Percentiles rank a stretch among this genome's conserved stretches.
phyloP scores from a whole-genome alignment of 2,329 filamentous ascomycete species.

The Diaporthe caulivora region DNA sequence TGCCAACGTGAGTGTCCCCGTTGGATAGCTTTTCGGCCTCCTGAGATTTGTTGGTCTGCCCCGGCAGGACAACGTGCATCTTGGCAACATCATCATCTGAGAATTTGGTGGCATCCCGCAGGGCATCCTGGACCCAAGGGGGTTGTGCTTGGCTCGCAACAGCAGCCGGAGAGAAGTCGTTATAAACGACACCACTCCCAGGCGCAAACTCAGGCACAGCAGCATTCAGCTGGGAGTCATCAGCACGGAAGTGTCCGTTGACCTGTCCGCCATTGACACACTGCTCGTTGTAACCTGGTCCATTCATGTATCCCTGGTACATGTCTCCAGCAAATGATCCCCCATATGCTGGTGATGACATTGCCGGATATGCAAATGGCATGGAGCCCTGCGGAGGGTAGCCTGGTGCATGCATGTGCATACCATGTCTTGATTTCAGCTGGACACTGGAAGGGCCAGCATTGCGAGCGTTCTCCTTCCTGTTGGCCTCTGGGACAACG shows the following conservation, averaged over 20 bases:
- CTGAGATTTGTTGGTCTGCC: constrained; percentile 14
- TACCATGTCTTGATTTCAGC: constrained; percentile 45
- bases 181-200: constrained; percentile 22
- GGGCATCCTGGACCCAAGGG: constrained; percentile 20
- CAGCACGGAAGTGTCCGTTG: constrained; percentile 55
- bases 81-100: constrained; percentile 49
- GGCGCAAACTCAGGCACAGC: constrained; percentile 73
- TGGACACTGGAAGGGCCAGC: constrained; percentile 68
- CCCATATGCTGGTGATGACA: constrained; percentile 33
- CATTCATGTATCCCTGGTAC: constrained; percentile 50
- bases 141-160: neutral
- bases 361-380: constrained; percentile 46
- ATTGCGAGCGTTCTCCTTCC: constrained; percentile 80
- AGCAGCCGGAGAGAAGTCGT: constrained; percentile 4
- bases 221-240: constrained; percentile 70
- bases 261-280: constrained; percentile 49
- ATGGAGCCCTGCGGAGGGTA: constrained; percentile 42
- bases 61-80: constrained; percentile 45
- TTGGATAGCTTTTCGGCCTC: constrained; percentile 31
- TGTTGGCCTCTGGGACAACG: constrained; percentile 78
- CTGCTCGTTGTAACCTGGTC: constrained; percentile 44
- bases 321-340: constrained; percentile 40
- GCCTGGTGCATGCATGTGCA: constrained; percentile 44
- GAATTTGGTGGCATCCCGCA: constrained; percentile 50
- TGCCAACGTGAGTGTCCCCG: constrained; percentile 15